These are phyloP conservation scores for Taphrina wiesneri DNA, from an alignment of 1,139 yeast species.

Conservation along the genomic window DNA sequence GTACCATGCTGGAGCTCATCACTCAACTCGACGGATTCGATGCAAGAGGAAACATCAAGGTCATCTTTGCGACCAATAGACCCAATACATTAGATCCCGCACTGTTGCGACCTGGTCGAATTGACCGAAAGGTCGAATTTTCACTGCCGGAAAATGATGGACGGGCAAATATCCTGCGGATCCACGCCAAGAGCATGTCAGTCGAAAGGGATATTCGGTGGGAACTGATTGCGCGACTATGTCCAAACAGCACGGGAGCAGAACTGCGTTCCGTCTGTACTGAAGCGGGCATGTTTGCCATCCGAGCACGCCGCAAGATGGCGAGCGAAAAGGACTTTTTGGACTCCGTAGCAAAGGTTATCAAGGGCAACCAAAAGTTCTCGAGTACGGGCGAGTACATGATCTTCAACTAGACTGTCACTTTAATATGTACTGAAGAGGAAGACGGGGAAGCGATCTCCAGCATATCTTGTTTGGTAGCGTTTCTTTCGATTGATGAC, in stretches of 20 bases:
- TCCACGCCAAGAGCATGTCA: conserved; percentile 94
- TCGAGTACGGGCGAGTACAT: conserved; percentile 61
- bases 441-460: neutral
- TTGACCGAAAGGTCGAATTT: conserved; percentile 96
- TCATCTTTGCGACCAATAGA: conserved; percentile 98
- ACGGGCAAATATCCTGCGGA: conserved; percentile 93
- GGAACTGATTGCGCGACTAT: conserved; percentile 94
- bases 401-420: conserved; percentile 26
- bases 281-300: conserved; percentile 99
- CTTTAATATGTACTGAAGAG: neutral
- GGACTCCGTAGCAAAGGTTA: conserved; percentile 96
- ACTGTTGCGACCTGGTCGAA: conserved; percentile 93
- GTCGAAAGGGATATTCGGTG: conserved; percentile 96
- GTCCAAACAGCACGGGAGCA: conserved; percentile 99
- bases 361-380: conserved; percentile 96
- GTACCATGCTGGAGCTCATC: conserved; percentile 97
- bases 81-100: conserved; percentile 98
- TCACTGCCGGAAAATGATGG: conserved; percentile 96
- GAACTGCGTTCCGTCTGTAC: conserved; percentile 95
- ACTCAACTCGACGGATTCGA: conserved; percentile 98
- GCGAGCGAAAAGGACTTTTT: conserved; percentile 97
- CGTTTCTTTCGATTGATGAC: neutral
- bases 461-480: neutral
- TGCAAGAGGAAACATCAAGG: conserved; percentile 97
- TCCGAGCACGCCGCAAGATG: conserved; percentile 95